Evolutionary conservation across 768 basidiomycete genomes (phyloP), one percentile per base, ranked within the genome.

Genomic region (Suillus plorans): DNA sequence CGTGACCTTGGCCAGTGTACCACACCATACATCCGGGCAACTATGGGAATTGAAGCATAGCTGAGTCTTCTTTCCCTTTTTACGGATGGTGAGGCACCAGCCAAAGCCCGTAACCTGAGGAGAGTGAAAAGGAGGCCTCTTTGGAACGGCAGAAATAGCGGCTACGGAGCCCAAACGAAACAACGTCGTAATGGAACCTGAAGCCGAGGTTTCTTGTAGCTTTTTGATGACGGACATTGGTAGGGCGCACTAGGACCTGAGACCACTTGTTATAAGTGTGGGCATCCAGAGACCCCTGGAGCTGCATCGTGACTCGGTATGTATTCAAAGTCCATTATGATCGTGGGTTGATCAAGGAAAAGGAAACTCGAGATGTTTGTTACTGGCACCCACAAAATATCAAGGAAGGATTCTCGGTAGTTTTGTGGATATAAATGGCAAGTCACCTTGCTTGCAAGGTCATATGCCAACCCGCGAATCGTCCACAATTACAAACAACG

Each of bases 171-270:
- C 37, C 16, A 58, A 25, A 39, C 57, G 57, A 41, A 41, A 58
- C 39, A 58, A 58, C 16, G 57, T 41, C 16, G 57, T 58, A 39
- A 41, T 58, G 57, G 57, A 58, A 41, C 57, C 22, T 58, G 57
- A 41, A 58, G 37, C 25, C 22, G 22, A 58, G 9, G 57, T 41
- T 58, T 58, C 57, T 58, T 58, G 37, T 25, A 58, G 16, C 18
- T 39, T 58, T 39, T 58, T 37, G 25, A 58, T 41, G 22, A 39
- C 3, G 9, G 57, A 58, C 39, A 41, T 41, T 28, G 39, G 16
- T 58, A 41, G 1, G 39, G 31, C 5, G 31, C 53, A 55, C 18
- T 13, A 55, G 28, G 16, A 53, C 52, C 31, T 34, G 20, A 6
- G 9, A 39, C 37, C 22, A 18, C 57, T 58, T 25, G 8, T 41